phyloP scores from a whole-genome alignment of 345 rosid genomes.

The Ceriops decandra region DNA sequence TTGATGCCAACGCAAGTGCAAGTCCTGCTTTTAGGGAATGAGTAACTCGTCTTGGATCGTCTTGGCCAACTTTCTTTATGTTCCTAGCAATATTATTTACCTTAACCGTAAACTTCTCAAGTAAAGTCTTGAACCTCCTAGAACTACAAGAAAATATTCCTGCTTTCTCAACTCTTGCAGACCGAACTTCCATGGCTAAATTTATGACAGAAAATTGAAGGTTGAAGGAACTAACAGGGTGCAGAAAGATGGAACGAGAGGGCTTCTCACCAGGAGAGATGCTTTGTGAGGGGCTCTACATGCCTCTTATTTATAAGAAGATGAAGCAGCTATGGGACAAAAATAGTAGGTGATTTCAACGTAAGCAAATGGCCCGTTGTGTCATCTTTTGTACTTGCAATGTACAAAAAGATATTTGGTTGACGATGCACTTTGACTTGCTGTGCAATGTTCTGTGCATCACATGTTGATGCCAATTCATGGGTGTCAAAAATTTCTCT shows the following conservation, averaged over 20 bases:
- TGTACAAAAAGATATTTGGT: conserved; percentile 15
- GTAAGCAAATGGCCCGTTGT: neutral
- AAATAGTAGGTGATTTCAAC: neutral
- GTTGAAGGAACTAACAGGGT: conserved; percentile 7
- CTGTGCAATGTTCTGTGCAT: neutral
- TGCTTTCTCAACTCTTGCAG: conserved; percentile 2
- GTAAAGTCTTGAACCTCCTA: conserved; percentile 13
- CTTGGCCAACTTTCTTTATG: conserved; percentile 44
- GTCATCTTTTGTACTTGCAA: conserved; percentile 10
- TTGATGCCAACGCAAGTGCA: conserved; percentile 58
- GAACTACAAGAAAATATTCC: neutral
- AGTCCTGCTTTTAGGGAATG: conserved; percentile 76
- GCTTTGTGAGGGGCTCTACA: conserved; percentile 5
- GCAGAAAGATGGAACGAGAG: neutral
- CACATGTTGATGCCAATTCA: neutral
- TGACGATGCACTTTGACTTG: neutral
- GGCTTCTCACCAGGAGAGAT: neutral
- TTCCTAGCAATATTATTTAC: conserved; percentile 18
- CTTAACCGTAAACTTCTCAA: conserved; percentile 12
- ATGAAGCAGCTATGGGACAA: neutral
- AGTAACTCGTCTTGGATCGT: conserved; percentile 61
- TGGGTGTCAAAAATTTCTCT: no score
- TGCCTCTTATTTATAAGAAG: conserved; percentile 23
- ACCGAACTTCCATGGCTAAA: conserved; percentile 24
- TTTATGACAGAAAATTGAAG: neutral